Percentiles rank a stretch among this genome's conserved stretches.
Evolutionary conservation across 108 stramenopile species (phyloP).

Genomic region (Phaeodactylum tricornutum): DNA sequence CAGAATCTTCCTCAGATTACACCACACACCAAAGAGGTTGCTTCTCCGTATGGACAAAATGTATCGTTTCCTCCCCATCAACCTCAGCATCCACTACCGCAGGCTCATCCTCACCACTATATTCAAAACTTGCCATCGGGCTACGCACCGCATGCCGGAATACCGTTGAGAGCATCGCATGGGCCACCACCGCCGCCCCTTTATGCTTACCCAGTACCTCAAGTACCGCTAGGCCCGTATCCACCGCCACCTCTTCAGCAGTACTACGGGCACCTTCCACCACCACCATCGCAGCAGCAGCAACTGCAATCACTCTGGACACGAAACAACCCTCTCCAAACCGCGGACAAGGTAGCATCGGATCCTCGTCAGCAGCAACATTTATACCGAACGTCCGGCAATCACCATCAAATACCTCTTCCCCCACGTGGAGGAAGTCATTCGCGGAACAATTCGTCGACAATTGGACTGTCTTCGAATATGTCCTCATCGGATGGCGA

Average conservation of each 20-base stretch:
- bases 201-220: not conserved
- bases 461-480: no score
- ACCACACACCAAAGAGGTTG: not conserved
- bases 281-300: slow-evolving; percentile 13
- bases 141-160: slow-evolving; percentile 2
- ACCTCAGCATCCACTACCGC: not conserved
- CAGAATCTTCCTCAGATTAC: not conserved
- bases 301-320: slow-evolving; percentile 5
- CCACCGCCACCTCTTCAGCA: not conserved
- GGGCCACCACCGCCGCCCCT: slow-evolving; percentile 8
- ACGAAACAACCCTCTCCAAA: no score
- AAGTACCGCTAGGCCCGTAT: no score
- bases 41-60: not conserved
- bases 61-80: not conserved
- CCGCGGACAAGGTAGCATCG: no score
- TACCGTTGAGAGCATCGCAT: no score
- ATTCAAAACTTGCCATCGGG: no score
- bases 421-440: no score
- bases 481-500: no score
- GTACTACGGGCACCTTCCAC: slow-evolving; percentile 9
- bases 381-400: no score
- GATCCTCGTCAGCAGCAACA: no score
- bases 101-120: not conserved
- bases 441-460: no score
- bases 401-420: no score